Percentiles rank a stretch among this genome's conserved stretches.
Conservation (phyloP, 352 stramenopile species). For the Globisporangium recalcitrans region DNA sequence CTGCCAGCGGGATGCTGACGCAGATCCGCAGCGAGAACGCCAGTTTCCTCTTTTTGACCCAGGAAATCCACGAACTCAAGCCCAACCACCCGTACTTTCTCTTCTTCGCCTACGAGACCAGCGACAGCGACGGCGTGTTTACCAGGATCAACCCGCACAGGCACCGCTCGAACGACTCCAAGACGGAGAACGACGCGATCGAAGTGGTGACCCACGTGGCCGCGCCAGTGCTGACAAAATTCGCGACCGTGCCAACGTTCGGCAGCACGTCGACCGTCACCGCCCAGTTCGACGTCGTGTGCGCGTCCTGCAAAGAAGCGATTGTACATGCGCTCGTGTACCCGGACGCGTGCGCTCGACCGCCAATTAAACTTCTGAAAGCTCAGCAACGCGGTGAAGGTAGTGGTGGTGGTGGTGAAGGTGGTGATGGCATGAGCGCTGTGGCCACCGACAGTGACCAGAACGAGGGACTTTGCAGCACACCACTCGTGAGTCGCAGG, state of each 20-base stretch:
- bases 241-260: conserved; percentile 41
- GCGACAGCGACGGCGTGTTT: conserved; percentile 58
- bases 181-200: conserved; percentile 38
- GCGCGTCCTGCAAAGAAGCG: conserved; percentile 37
- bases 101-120: conserved; percentile 77
- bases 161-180: conserved; percentile 33
- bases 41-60: conserved; percentile 35
- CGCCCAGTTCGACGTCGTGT: conserved; percentile 52
- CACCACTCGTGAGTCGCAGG: conserved; percentile 6
- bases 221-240: conserved; percentile 38
- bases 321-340: conserved; percentile 55
- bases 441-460: not conserved
- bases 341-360: conserved; percentile 26
- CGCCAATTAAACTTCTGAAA: conserved; percentile 14
- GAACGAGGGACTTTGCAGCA: not conserved
- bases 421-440: not conserved
- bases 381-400: not conserved
- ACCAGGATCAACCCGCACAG: conserved; percentile 64
- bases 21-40: conserved; percentile 41
- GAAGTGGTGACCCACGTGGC: conserved; percentile 46
- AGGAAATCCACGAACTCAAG: conserved; percentile 31
- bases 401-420: not conserved
- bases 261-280: conserved; percentile 50
- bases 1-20: conserved; percentile 39
- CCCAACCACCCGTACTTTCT: conserved; percentile 52